Base-by-base conservation (phyloP, 208 protist species). In the Herpetomonas muscarum region DNA sequence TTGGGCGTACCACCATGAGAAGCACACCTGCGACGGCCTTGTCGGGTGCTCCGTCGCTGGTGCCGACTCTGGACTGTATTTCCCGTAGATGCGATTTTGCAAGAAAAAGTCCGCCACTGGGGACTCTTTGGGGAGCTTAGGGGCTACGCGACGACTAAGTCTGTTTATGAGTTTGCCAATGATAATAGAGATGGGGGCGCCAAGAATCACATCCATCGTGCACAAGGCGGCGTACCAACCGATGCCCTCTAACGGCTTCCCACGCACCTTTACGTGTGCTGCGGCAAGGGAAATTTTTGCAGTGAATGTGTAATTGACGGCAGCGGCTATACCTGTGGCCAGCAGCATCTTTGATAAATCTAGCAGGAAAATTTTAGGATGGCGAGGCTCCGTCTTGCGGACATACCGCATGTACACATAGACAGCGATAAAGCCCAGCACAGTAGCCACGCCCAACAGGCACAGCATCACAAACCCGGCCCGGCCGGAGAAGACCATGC, bases 221-320 rank as follows among this genome's bases (percentile, higher is more conserved):
- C 58, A 77, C 17, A 77, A 61, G 0, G 68, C 69, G 30, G 63
- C 62, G 32, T 84, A 84, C 72, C 72, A 84, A 25, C 68, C 77
- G 39, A 80, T 70, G 24, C 72, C 72, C 37, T 80, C 68, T 47
- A 84, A 42, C 25, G 64, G 60, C 56, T 72, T 76, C 2, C 47
- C 50, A 44, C 61, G 60, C 9, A 77, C 52, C 2, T 48, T 57
- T 0, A 77, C 65, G 56, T 58, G 55, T 3, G 17, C 37, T 1
- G 69, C 52, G 10, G 61, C 71, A 7, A 26, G 57, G 19, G 73
- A 34, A 7, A 77, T 48, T 41, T 79, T 76, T 0, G 65, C 72
- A 0, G 77, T 79, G 39, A 71, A 74, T 22, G 62, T 59, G 65
- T 71, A 72, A 31, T 76, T 77, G 15, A 61, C 60, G 17, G 62